phyloP scores from a whole-genome alignment of 2,329 filamentous ascomycete species.

The Dendryphion nanum region DNA sequence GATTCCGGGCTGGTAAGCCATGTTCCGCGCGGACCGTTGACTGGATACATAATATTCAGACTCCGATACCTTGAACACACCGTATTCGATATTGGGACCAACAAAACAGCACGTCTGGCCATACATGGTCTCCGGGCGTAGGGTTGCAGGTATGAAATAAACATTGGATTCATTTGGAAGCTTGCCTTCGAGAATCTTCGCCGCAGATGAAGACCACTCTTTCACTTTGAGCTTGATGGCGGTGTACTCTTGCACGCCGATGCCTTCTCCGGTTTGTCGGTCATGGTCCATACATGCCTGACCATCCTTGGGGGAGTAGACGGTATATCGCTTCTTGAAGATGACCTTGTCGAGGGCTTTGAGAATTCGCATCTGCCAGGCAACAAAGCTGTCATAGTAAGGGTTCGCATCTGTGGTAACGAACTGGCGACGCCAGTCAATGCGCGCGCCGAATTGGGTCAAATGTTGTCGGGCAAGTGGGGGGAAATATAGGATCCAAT shows the following conservation, averaged over 20 bases:
- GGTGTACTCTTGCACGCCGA: conserved; percentile 87
- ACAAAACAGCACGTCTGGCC: conserved; percentile 97
- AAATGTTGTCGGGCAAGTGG: conserved; percentile 77
- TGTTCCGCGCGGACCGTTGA: conserved; percentile 83
- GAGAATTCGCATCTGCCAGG: conserved; percentile 95
- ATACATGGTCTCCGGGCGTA: conserved; percentile 98
- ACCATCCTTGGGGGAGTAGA: conserved; percentile 83
- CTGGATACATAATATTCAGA: conserved; percentile 80
- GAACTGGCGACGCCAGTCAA: conserved; percentile 91
- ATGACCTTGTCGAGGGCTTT: conserved; percentile 90
- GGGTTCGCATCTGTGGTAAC: conserved; percentile 96
- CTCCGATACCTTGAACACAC: conserved; percentile 70
- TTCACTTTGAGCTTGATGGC: conserved; percentile 87
- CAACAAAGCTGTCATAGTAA: conserved; percentile 92
- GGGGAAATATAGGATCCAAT: conserved; percentile 93
- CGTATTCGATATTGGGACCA: conserved; percentile 84
- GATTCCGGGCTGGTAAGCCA: conserved; percentile 82
- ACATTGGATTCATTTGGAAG: conserved; percentile 76
- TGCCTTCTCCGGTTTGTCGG: conserved; percentile 74
- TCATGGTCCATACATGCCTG: conserved; percentile 89
- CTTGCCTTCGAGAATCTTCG: conserved; percentile 70
- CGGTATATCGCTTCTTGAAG: conserved; percentile 88
- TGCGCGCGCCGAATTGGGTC: conserved; percentile 77
- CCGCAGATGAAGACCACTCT: conserved; percentile 79
- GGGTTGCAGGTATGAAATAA: conserved; percentile 87